Base-by-base conservation (phyloP, 805 yeast species). In the Kluyveromyces wickerhamii region DNA sequence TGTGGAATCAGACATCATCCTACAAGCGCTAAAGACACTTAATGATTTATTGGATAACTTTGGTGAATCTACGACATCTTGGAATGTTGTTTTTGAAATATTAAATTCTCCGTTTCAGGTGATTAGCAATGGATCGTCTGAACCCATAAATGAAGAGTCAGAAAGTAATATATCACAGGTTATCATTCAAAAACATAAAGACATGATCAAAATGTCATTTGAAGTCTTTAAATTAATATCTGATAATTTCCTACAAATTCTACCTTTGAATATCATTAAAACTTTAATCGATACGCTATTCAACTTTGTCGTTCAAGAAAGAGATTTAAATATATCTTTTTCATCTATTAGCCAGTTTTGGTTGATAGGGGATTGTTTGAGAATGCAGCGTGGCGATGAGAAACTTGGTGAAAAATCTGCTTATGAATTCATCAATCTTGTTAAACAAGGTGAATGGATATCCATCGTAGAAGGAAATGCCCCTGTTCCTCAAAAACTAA, bases 341-440 rank as follows among this genome's bases (percentile, higher is more conserved):
- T 84, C 94, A 32, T 79, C 96, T 0, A 82, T 87, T 7, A 84
- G 95, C 45, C 82, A 87, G 45, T 88, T 87, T 50, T 89, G 97
- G 97, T 57, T 82, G 11, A 74, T 92, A 3, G 83, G 96, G 46
- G 97, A 92, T 48, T 76, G 77, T 38, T 58, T 79, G 27, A 67
- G 76, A 35, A 60, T 30, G 33, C 33, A 30, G 11, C 21, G 8
- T 7, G 16, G 16, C 10, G 33, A 21, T 21, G 25, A 17, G 12
- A 7, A n/a, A 10, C 18, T n/a, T 16, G 19, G 16, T 11, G n/a
- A 26, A 6, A 7, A 5, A 9, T 12, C 7, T 5, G 5, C 26
- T 6, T 5, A 6, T 6, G 11, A 12, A 6, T 23, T 7, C 12
- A 14, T n/a, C n/a, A 10, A 12, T 23, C n/a, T 23, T n/a, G n/a